Base-by-base conservation (phyloP, 306 rosid genomes). In the Cicer arietinum region DNA sequence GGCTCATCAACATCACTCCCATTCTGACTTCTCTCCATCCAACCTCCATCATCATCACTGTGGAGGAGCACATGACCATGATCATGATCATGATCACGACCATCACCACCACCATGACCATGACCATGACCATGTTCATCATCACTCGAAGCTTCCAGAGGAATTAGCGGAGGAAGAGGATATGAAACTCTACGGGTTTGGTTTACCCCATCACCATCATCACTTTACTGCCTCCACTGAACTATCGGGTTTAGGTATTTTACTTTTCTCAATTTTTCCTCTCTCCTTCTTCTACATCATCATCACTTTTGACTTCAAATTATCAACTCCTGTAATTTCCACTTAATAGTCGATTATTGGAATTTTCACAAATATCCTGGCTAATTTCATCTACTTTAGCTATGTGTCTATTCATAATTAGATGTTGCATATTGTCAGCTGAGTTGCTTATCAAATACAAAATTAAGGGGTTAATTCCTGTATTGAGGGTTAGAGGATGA, bases 151-250 rank as follows among this genome's bases (percentile, higher is more conserved):
- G 79, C 92, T 94, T 74, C 97, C 96, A 0, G 97, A 94, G 83
- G 98, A 94, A 83, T 80, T 94, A 86, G 98, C 91, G 6, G 98
- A 94, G 82, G 98, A 94, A 78, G 96, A 94, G 82, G 98, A 94
- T 86, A 86, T 90, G 96, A 91, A 78, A 76, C 79, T 94, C 4
- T 87, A 83, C 62, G 97, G 94, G 6, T 91, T 91, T 65, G 96
- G 88, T 18, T 76, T 83, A 16, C 76, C 84, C 1, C 72, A 72
- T 18, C 83, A 82, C 7, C 80, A 68, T 14, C 73, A 75, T 16
- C 88, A 76, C 25, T 81, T 47, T 74, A 14, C 75, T 69, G 85
- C 59, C 40, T 47, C 65, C 69, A 37, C 85, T 2, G 90, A 91
- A 45, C 79, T 91, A 30, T 84, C 94, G 5, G 92, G 90, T 74